Conservation (phyloP, 768 basidiomycete genomes). For the Dacryopinax primogenitus region DNA sequence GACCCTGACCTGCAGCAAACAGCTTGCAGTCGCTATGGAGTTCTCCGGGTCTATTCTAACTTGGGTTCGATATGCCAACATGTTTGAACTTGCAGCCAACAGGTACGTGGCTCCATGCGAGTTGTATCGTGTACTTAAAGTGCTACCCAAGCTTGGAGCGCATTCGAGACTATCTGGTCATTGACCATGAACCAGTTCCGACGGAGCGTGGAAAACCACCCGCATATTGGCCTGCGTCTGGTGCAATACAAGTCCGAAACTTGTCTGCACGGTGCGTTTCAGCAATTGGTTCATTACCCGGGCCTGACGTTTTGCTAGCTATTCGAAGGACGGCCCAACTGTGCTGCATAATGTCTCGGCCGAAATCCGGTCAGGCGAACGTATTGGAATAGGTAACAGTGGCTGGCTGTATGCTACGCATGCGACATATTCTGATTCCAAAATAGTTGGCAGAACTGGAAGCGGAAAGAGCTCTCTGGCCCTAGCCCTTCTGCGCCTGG, state of each 20-base stretch:
- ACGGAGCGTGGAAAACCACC: constrained; percentile 24
- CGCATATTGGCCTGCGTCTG: constrained; percentile 30
- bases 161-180: constrained; percentile 54
- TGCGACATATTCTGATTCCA: constrained; percentile 21
- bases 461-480: constrained; percentile 18
- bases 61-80: not conserved
- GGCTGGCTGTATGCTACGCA: constrained; percentile 24
- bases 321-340: not conserved
- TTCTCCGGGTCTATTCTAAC: not conserved
- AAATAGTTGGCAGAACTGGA: constrained; percentile 37
- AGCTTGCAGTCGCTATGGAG: not conserved
- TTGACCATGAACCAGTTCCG: constrained; percentile 41
- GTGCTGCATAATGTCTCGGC: not conserved
- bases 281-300: not conserved
- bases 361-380: not conserved
- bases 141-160: constrained; percentile 37
- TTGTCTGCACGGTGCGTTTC: constrained; percentile 19
- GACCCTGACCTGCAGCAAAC: not conserved
- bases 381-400: constrained; percentile 24
- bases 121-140: too few species aligned
- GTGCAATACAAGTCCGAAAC: constrained; percentile 25
- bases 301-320: not conserved
- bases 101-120: not conserved
- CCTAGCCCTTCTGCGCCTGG: constrained; percentile 27
- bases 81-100: not conserved